A percentile compares a stretch with the other conserved stretches of the same genome.
These are phyloP conservation scores for Eimeria brunetti DNA, from an alignment of 169 alveolate species.

Conservation along the genomic window DNA sequence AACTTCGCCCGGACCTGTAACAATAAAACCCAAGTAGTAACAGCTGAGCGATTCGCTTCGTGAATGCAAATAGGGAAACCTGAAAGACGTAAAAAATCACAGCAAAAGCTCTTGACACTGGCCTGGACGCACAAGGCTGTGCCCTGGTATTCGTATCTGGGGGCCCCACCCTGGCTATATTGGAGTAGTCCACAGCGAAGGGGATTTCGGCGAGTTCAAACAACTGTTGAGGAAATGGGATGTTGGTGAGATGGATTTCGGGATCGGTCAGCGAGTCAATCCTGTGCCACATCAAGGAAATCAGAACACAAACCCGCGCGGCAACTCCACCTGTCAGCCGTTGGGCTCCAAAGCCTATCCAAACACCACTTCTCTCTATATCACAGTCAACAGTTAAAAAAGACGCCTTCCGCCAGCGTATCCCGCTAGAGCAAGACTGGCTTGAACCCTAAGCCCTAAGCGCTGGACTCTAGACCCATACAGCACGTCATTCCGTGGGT, in stretches of 20 bases:
- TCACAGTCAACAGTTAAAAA: neutral
- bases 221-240: slow-evolving; percentile 89
- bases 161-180: slow-evolving; percentile 82
- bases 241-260: slow-evolving; percentile 87
- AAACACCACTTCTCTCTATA: neutral
- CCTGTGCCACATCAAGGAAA: slow-evolving; percentile 12
- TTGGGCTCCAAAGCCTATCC: neutral
- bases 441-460: neutral
- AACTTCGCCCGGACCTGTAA: slow-evolving; percentile 85
- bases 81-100: neutral
- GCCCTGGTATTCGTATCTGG: neutral
- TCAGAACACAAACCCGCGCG: neutral
- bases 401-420: neutral
- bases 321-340: neutral
- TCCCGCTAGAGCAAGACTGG: neutral
- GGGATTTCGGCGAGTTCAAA: slow-evolving; percentile 89
- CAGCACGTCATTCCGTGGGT: neutral
- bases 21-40: neutral
- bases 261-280: slow-evolving; percentile 88
- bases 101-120: neutral
- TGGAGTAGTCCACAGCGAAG: slow-evolving; percentile 88
- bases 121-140: neutral
- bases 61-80: neutral
- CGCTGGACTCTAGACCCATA: neutral
- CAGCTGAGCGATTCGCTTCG: neutral